Evolutionary conservation across 179 eudicot species (phyloP), one percentile per base, ranked within the genome.

Genomic region (Beta macrorhiza): DNA sequence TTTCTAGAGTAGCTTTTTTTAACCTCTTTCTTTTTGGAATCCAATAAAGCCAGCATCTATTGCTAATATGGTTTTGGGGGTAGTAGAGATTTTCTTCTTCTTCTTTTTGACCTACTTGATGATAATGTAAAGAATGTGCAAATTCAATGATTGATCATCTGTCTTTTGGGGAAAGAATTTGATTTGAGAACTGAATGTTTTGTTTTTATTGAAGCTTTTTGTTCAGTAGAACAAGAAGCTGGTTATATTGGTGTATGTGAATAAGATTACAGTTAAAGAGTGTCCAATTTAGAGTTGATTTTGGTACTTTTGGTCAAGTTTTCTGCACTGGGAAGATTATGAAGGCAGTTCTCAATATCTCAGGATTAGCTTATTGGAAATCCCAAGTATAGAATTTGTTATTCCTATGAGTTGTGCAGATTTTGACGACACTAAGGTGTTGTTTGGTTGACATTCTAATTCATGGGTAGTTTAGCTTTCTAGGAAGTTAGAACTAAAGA

Each of bases 1-100:
- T 11, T 15, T 80, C 37, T 32, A 32, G 37, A 51, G 1, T 12
- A 62, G 47, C 8, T 5, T 72, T 51, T 56, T 51, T 8, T 55
- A 45, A 47, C n/a, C 6, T 61, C 8, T 51, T 71, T 65, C 5
- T 62, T n/a, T 44, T 45, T 19, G 14, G 67, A 70, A 74, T 79
- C 45, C 45, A 71, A 55, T 52, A 65, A 80, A 79, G 79, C 53
- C 2, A 45, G 75, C 71, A 58, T 57, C 20, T 78, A 73, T 25
- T 75, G 56, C 65, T 45, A 53, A 7, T 61, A 61, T 61, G 9
- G 19, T n/a, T 22, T 22, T 29, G 77, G 16, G 49, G 17, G 49
- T 49, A 44, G 79, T 57, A 64, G 59, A 47, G 10, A 32, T 58
- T 5, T 25, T 25, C 25, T 57, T 72, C 73, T 77, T 77, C 65